These are phyloP conservation scores for Penicillium concentricum DNA, from an alignment of 2,329 filamentous ascomycete species.

Conservation along the genomic window DNA sequence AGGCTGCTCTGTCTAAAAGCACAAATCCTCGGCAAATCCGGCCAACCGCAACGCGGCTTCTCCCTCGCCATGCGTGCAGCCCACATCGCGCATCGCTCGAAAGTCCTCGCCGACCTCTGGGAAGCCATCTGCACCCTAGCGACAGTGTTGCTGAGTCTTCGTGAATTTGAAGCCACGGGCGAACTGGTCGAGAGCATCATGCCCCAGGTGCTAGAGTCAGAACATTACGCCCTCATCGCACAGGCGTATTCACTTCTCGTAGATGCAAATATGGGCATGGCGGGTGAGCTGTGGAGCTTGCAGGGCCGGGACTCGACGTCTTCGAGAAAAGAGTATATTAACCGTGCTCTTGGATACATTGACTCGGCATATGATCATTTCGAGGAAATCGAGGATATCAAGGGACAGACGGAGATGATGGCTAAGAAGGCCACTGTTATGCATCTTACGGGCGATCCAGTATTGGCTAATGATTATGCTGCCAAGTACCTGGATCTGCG, in stretches of 20 bases:
- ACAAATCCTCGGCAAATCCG: constrained; percentile 65
- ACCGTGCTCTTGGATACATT: constrained; percentile 59
- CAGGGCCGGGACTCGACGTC: constrained; percentile 26
- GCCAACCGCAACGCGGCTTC: constrained; percentile 71
- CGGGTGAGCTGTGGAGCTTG: constrained; percentile 48
- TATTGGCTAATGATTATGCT: constrained; percentile 64
- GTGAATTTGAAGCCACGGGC: constrained; percentile 67
- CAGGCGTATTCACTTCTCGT: constrained; percentile 68
- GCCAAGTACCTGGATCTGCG: constrained; percentile 63
- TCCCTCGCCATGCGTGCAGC: constrained; percentile 74
- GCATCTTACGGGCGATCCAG: constrained; percentile 64
- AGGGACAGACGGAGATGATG: constrained; percentile 74
- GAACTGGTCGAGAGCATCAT: constrained; percentile 67
- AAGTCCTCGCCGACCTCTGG: constrained; percentile 70
- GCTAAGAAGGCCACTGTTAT: constrained; percentile 79
- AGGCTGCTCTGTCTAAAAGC: constrained; percentile 72
- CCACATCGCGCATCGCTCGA: constrained; percentile 68
- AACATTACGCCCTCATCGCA: constrained; percentile 62
- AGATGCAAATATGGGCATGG: constrained; percentile 76
- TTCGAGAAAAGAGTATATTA: constrained; percentile 56
- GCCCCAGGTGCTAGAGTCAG: constrained; percentile 73
- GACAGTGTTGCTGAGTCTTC: constrained; percentile 66
- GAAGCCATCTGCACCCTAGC: constrained; percentile 66
- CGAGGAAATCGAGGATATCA: constrained; percentile 64
- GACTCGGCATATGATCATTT: constrained; percentile 65